These are phyloP conservation scores for Claviceps sp. DNA, from an alignment of 2,329 filamentous ascomycete species.

Conservation along the genomic window DNA sequence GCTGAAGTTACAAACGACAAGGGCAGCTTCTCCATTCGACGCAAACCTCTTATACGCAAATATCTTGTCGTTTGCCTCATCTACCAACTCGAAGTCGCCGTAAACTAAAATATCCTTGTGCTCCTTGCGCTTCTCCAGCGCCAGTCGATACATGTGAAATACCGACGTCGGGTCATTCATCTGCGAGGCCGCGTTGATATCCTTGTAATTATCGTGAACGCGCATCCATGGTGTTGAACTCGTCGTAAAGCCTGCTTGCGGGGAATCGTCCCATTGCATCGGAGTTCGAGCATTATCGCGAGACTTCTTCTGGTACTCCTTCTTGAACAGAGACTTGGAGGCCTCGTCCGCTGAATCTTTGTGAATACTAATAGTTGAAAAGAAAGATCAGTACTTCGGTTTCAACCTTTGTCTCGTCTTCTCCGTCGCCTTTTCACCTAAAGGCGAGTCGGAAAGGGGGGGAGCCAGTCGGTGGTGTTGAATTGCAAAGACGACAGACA, in stretches of 20 bases:
- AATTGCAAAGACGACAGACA: neutral
- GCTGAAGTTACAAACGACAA: constrained; percentile 27
- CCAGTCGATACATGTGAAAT: constrained; percentile 46
- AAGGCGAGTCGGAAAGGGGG: neutral
- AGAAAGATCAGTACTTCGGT: neutral
- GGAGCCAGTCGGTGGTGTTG: neutral
- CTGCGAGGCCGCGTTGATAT: constrained; percentile 50
- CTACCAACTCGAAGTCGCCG: constrained; percentile 35
- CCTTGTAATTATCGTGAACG: constrained; percentile 46
- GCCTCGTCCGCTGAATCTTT: constrained; percentile 26
- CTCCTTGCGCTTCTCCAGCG: constrained; percentile 47
- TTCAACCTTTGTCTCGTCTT: neutral
- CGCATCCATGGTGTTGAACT: constrained; percentile 54
- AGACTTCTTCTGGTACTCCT: constrained; percentile 43
- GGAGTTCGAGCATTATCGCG: constrained; percentile 60
- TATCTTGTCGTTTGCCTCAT: constrained; percentile 22
- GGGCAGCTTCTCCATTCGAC: constrained; percentile 17
- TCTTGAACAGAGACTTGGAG: constrained; percentile 22
- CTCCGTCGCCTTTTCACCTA: neutral
- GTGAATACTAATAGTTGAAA: constrained; percentile 17
- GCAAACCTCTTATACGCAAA: constrained; percentile 26
- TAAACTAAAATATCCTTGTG: constrained; percentile 53
- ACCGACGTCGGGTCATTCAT: constrained; percentile 33
- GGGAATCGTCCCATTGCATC: constrained; percentile 53
- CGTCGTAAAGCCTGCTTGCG: constrained; percentile 52